phyloP scores from a whole-genome alignment of 768 basidiomycete genomes.

The Suillus bovinus region DNA sequence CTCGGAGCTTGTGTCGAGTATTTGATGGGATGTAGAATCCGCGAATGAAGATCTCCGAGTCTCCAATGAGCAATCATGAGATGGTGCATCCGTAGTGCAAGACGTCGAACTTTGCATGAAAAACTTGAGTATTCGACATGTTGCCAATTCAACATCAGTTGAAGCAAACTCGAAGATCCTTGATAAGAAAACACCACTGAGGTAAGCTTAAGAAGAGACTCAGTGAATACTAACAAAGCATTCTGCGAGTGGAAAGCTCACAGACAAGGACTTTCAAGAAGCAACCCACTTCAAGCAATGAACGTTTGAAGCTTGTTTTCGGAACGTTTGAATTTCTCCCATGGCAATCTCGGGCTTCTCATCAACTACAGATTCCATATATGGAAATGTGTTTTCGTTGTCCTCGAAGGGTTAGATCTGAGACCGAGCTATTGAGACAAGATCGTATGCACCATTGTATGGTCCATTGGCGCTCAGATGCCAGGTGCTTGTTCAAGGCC shows the following conservation, averaged over 20 bases:
- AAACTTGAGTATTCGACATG: not conserved
- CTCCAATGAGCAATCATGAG: not conserved
- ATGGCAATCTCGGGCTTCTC: too few relatives aligned
- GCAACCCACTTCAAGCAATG: not conserved
- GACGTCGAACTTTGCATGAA: too few relatives aligned
- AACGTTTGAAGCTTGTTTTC: not conserved
- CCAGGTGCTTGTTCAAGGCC: not conserved
- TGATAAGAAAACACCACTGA: too few relatives aligned
- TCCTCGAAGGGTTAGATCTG: not conserved
- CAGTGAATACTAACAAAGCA: not conserved
- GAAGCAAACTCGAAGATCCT: not conserved
- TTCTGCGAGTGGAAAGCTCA: not conserved
- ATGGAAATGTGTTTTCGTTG: conserved; percentile 17
- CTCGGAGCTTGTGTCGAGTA: not conserved
- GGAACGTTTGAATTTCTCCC: not conserved
- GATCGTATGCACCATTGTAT: not conserved
- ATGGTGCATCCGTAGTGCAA: too few relatives aligned
- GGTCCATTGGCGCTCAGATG: not conserved
- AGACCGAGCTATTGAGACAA: not conserved
- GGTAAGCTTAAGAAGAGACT: not conserved
- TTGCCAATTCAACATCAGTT: not conserved
- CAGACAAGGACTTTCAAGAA: not conserved
- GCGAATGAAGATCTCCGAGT: not conserved
- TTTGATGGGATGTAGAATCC: not conserved
- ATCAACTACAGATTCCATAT: conserved; percentile 31